Evolutionary conservation across 768 basidiomycete genomes (phyloP), one percentile per base, ranked within the genome.

Genomic region (Dioszegia crocea): DNA sequence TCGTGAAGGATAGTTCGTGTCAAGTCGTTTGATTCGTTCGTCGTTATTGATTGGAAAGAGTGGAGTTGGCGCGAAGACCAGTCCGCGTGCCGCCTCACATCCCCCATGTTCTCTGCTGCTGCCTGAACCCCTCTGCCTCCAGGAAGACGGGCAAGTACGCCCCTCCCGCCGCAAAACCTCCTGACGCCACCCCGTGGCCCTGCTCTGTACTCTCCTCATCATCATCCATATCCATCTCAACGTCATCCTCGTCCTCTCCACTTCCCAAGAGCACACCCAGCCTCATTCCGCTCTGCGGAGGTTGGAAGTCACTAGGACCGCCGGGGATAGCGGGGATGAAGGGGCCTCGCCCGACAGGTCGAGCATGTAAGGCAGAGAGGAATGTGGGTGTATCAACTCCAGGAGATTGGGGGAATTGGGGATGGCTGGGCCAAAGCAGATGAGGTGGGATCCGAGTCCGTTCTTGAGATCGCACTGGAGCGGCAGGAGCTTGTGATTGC

Each of bases 371-470:
- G 24, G 48, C 31, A 4, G 49, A 46, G 40, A 24, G 10, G 23
- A 48, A 60, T 27, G 56, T 55, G 24, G 64, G 66, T 4, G 69
- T 67, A 8, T 56, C 64, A 24, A 40, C 46, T 9, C 64, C 64
- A 11, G 67, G 67, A 5, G 65, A 66, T 48, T 43, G 56, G 43
- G 67, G 70, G 57, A 68, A 71, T 57, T 56, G 14, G 68, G 61
- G 47, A 60, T 59, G 10, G 56, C 62, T 56, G 1, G 70, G 70
- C 70, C 70, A 71, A 16, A 71, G 31, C 17, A 71, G 61, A 3
- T 57, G 50, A 10, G 59, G 59, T 16, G 44, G 56, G 27, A 48
- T 26, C 10, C 21, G 3, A 12, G 10, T 41, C 33, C 33, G 30
- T 19, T 39, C 21, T 50, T 26, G 17, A 59, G 59, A 27, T 61